Base-by-base conservation (phyloP, 495 filamentous ascomycete genomes). In the Aspergillus egyptiacus region DNA sequence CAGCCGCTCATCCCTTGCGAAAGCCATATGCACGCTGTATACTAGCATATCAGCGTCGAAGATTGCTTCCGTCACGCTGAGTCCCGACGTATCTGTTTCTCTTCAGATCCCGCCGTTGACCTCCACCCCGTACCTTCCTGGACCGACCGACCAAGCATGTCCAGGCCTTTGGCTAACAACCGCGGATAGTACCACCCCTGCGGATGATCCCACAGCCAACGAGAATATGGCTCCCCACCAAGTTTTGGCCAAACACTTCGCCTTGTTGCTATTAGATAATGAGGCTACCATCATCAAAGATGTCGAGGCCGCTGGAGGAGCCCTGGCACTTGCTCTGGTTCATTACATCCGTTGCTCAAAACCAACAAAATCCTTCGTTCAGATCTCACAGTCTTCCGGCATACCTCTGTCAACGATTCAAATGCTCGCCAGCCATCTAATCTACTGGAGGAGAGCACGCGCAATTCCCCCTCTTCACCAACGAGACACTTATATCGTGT, bases 401-500 rank as follows among this genome's bases (percentile, higher is more conserved):
- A 84, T 96, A 28, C 78, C 86, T 2, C 76, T 93, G 6, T 69
- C 77, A 4, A 86, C 93, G 28, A 85, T 96, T 51, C 86, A 90
- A 48, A 78, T 85, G 58, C 81, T 94, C 39, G 89, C 90, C 9
- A 83, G 86, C 36, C 91, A 97, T 66, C 82, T 98, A 41, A 89
- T 97, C 33, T 94, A 91, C 69, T 96, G 90, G 89, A 80, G 93
- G 24, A 83, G 89, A 41, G 93, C 91, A 28, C 85, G 91, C 30
- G 84, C 91, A 23, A 95, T 98, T 48, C 87, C 89, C 9, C 93
- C 93, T 2, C 77, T 97, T 11, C 89, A 96, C 55, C 85, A 84
- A 27, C 74, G 91, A 25, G 89, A 97, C 62, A 88, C 82, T n/a
- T 98, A 96, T 65, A 85, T 96, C 20, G 81, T 95, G 24, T 93